Percentiles rank a stretch among this genome's conserved stretches.
Conservation (phyloP, 305 asterid genomes). For the Fraxinus greggii region DNA sequence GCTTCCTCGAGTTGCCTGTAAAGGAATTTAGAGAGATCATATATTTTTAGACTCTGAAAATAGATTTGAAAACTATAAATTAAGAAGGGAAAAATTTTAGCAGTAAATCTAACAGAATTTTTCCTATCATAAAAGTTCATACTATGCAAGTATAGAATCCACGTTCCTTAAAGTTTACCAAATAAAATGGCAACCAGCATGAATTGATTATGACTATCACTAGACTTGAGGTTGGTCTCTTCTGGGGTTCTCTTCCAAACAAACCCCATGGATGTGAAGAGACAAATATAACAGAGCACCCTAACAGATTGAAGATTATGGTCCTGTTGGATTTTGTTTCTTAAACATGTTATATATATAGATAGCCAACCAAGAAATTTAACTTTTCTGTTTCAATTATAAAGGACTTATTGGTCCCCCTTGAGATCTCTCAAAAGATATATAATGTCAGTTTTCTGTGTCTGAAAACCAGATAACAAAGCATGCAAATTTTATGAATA, state of each 20-base stretch:
- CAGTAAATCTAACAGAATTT: not conserved
- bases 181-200: not conserved
- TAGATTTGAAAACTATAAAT: slow-evolving; percentile 11
- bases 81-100: not conserved
- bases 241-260: not conserved
- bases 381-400: not conserved
- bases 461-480: not conserved
- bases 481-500: not conserved
- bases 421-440: not conserved
- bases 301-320: not conserved
- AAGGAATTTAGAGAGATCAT: slow-evolving; percentile 27
- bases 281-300: not conserved
- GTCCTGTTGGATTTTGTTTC: not conserved
- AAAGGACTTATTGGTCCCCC: not conserved
- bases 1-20: slow-evolving; percentile 87
- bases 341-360: not conserved
- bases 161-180: not conserved
- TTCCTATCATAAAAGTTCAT: not conserved
- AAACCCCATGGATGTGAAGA: not conserved
- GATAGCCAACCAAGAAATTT: not conserved
- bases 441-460: not conserved
- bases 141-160: not conserved
- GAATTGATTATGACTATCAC: not conserved
- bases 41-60: slow-evolving; percentile 18
- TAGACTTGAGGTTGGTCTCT: not conserved